Base-by-base conservation (phyloP, 495 filamentous ascomycete genomes). In the Tuber calosporum region DNA sequence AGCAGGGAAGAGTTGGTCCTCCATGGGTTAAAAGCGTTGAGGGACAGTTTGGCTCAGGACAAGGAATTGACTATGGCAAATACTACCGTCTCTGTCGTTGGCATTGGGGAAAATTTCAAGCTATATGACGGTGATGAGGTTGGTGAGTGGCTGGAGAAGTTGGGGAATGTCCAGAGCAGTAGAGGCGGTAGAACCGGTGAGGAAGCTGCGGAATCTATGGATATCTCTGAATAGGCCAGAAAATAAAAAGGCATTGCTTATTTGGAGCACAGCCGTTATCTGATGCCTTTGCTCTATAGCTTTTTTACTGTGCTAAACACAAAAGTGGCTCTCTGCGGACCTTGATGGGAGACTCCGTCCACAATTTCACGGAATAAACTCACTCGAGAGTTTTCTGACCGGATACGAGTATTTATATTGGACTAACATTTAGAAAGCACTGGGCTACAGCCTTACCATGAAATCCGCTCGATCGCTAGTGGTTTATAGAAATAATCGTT, bases 1-100 rank as follows among this genome's bases (percentile, higher is more conserved):
- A 85, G 83, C 66, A 87, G 91, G 73, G 94, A 97, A 80, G 92
- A 97, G 84, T 86, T 99, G 79, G 88, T 98, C 77, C 88, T 86
- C 80, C 96, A 99, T 86, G 96, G 94, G 39, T 84, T 99, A 82
- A 87, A 86, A 82, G 95, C 95, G 70, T 85, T 99, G 81, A 97
- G 96, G 88, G 95, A 98, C 87, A 96, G 91, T 71, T 85, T 98
- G 82, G 90, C 90, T 74, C 94, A 97, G 88, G 95, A 97, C 83
- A 96, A 96, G 85, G 94, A 97, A 88, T 85, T 98, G 82, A 97
- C 93, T 71, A 88, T 97, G 53, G 95, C 97, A 79, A 98, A 99
- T 84, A 95, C 93, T 69, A 97, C 92, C 77, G 87, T 98, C 58
- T 93, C 91, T 69, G 89, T 97, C 68, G 90, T 92, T 34, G 94